Percentiles rank a stretch among this genome's conserved stretches.
Conservation (phyloP, 768 basidiomycete species). For the Tremella mesenterica region DNA sequence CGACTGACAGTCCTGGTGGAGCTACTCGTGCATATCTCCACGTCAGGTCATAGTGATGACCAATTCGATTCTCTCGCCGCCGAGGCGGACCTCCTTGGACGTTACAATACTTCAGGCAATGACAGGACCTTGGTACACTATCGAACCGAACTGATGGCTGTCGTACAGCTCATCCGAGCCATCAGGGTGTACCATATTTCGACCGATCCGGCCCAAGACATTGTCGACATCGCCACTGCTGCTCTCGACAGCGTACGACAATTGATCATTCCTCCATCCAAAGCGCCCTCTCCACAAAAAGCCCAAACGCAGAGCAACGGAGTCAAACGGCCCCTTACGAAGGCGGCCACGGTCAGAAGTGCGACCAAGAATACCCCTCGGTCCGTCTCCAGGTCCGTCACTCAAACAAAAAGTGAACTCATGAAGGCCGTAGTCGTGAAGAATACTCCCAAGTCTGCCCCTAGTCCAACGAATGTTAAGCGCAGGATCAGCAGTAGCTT, state of each 20-base stretch:
- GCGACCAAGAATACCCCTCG: not conserved
- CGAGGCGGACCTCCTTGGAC: not conserved
- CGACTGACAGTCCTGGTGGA: conserved; percentile 50
- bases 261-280: conserved; percentile 10
- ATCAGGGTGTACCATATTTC: conserved; percentile 8
- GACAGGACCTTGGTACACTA: not conserved
- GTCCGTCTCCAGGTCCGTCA: not conserved
- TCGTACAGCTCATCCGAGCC: conserved; percentile 7
- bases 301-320: not conserved
- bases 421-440: not conserved
- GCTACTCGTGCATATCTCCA: conserved; percentile 52
- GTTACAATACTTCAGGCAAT: not conserved
- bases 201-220: not conserved
- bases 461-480: too few species aligned
- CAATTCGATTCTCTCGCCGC: conserved; percentile 35
- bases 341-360: not conserved
- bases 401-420: not conserved
- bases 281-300: not conserved
- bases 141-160: not conserved
- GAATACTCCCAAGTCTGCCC: too few species aligned
- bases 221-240: not conserved
- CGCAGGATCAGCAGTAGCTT: not conserved
- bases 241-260: conserved; percentile 1
- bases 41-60: conserved; percentile 29
- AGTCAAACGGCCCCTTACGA: not conserved